A percentile compares a stretch with the other conserved stretches of the same genome.
Conservation (phyloP, 75 land plant genomes). For the Adiantum capillusveneris region DNA sequence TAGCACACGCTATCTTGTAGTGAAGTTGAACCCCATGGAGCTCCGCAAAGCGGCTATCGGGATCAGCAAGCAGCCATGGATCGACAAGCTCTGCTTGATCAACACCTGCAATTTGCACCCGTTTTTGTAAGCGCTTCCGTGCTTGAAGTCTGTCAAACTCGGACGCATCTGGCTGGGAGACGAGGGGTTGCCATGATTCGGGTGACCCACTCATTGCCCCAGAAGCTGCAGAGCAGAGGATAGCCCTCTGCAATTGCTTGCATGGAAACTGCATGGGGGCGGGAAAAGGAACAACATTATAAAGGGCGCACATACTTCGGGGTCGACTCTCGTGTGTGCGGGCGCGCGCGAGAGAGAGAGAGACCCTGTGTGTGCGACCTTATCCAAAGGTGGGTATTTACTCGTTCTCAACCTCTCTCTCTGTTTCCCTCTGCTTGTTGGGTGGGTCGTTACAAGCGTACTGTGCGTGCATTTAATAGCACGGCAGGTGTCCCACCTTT, state of each 20-base stretch:
- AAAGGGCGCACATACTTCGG: too few relatives aligned
- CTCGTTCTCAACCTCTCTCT: too few relatives aligned
- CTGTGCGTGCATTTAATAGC: too few relatives aligned
- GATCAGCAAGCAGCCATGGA: conserved; percentile 61
- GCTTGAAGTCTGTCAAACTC: background rate
- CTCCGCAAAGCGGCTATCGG: conserved; percentile 79
- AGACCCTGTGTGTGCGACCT: too few relatives aligned
- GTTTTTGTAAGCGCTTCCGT: conserved; percentile 18
- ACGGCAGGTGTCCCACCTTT: too few relatives aligned
- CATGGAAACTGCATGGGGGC: background rate
- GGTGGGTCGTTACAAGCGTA: too few relatives aligned
- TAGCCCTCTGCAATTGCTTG: background rate
- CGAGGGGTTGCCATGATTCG: conserved; percentile 1
- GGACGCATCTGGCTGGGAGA: background rate
- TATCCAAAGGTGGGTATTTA: too few relatives aligned
- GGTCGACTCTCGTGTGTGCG: too few relatives aligned
- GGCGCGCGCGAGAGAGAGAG: too few relatives aligned
- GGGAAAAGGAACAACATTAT: too few relatives aligned
- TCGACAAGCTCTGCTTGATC: conserved; percentile 79
- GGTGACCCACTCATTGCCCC: conserved; percentile 8
- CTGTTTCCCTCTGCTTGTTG: too few relatives aligned
- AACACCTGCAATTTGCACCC: conserved; percentile 47
- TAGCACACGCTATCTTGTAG: conserved; percentile 44
- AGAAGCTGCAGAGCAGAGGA: background rate
- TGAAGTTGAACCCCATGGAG: conserved; percentile 67